Conservation (phyloP, 345 rosid species). For the Citrus reticulata region DNA sequence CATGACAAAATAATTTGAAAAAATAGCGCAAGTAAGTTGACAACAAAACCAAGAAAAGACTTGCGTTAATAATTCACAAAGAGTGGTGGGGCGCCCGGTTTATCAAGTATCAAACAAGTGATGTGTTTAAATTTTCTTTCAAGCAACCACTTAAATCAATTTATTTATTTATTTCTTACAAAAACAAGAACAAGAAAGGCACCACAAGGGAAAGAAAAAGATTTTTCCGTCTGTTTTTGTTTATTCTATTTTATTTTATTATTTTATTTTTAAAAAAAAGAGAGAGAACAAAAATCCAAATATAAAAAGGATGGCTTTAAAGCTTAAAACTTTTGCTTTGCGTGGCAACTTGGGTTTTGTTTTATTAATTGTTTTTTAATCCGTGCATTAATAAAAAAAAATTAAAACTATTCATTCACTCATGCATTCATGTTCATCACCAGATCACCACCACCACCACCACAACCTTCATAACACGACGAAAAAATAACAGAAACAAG, state of each 20-base stretch:
- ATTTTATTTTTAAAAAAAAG: too few relatives aligned
- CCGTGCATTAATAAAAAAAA: too few relatives aligned
- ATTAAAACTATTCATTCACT: too few relatives aligned
- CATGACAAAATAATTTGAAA: too few relatives aligned
- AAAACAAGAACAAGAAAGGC: not conserved
- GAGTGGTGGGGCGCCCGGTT: not conserved
- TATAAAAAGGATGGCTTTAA: not conserved
- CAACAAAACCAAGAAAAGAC: not conserved
- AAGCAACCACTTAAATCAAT: not conserved
- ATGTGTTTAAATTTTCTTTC: not conserved
- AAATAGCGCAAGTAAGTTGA: not conserved
- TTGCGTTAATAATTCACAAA: not conserved
- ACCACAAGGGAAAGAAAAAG: constrained; percentile 13
- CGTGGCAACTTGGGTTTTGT: not conserved
- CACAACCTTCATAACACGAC: constrained; percentile 26
- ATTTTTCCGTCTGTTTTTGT: not conserved
- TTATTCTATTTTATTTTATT: not conserved
- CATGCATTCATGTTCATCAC: too few relatives aligned
- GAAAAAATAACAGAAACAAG: constrained; percentile 20
- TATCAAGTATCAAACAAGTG: not conserved
- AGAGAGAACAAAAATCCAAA: too few relatives aligned
- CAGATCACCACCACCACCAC: not conserved
- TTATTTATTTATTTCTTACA: not conserved
- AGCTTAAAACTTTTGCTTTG: not conserved
- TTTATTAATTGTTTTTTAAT: not conserved